phyloP scores from a whole-genome alignment of 2,329 filamentous ascomycete genomes.

The Fusarium virguliforme region DNA sequence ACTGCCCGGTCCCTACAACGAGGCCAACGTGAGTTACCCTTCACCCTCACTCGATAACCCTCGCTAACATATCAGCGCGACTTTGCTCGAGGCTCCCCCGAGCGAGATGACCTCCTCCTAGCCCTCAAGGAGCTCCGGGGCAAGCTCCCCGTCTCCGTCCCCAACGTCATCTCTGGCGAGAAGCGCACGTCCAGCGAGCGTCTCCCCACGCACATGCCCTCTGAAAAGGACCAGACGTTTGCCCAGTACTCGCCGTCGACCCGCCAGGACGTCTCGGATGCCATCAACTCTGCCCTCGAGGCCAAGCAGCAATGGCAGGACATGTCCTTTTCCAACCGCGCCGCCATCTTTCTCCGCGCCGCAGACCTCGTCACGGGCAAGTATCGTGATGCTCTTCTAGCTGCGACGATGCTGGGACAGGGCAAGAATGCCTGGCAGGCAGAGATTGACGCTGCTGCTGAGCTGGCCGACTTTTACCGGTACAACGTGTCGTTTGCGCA shows the following conservation, averaged over 20 bases:
- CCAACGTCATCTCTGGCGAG: conserved; percentile 19
- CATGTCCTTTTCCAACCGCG: conserved; percentile 90
- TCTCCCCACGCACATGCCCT: conserved; percentile 20
- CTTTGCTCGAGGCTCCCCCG: conserved; percentile 19
- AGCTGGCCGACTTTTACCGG: conserved; percentile 90
- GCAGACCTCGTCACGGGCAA: conserved; percentile 90
- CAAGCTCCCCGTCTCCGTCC: conserved; percentile 17
- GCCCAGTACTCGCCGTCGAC: conserved; percentile 40
- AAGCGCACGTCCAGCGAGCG: conserved; percentile 14
- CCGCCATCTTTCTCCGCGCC: conserved; percentile 93
- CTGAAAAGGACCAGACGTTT: conserved; percentile 23
- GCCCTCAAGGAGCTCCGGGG: conserved; percentile 1
- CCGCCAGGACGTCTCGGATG: conserved; percentile 16
- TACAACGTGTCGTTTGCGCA: conserved; percentile 95
- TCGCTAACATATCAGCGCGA: conserved; percentile 12
- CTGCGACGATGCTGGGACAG: conserved; percentile 93
- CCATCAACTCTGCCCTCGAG: conserved; percentile 53
- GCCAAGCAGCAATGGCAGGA: conserved; percentile 88
- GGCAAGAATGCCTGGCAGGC: conserved; percentile 99
- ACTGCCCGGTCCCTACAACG: conserved; percentile 11
- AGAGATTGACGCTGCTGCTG: conserved; percentile 95
- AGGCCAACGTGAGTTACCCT: conserved; percentile 15
- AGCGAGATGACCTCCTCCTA: conserved; percentile 18
- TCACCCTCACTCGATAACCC: background rate
- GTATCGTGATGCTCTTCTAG: conserved; percentile 96